Base-by-base conservation (phyloP, 805 yeast genomes). In the Candida michaelii region DNA sequence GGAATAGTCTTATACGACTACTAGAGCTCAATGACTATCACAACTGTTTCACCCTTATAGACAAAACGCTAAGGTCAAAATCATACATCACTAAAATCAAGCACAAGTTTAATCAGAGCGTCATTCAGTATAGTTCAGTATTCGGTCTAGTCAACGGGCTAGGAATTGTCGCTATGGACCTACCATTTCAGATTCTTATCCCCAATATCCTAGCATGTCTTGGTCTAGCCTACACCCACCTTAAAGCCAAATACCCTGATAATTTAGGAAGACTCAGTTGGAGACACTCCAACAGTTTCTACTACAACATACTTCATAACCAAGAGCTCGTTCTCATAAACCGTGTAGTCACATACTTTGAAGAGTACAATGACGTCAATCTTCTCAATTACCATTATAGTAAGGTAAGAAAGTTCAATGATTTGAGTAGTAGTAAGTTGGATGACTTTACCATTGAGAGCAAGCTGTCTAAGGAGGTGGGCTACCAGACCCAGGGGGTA, bases 301-400 rank as follows among this genome's bases (percentile, higher is more conserved):
- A 54, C 17, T 51, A 63, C 44, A 62, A 66, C 13, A 49, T 51
- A 19, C 32, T 54, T 6, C 68, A 66, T 42, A 51, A 55, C 8
- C 59, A 60, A 9, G 74, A 69, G 44, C 47, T 69, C 6, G 33
- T 56, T 3, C 42, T 54, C 7, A 55, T 65, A 11, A 66, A 67
- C 46, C 57, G 59, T 39, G 59, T 71, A 18, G 55, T 71, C 42
- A 59, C 62, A 7, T 64, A 66, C 43, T 71, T 63, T 41, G 76
- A 72, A 48, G 76, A 72, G 53, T 56, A 61, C 45, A 63, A 62
- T 43, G 76, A 72, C 42, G 52, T 67, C 30, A 72, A 70, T 41
- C 54, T 68, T 11, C 54, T 59, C 27, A 71, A 71, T 44, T 72
- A 54, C 47, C 76, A 72, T 50, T 54, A 50, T 37, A 59, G 65